Evolutionary conservation across 495 filamentous ascomycete species (phyloP), one percentile per base, ranked within the genome.

Genomic region (Hyaloscypha hepaticicola): DNA sequence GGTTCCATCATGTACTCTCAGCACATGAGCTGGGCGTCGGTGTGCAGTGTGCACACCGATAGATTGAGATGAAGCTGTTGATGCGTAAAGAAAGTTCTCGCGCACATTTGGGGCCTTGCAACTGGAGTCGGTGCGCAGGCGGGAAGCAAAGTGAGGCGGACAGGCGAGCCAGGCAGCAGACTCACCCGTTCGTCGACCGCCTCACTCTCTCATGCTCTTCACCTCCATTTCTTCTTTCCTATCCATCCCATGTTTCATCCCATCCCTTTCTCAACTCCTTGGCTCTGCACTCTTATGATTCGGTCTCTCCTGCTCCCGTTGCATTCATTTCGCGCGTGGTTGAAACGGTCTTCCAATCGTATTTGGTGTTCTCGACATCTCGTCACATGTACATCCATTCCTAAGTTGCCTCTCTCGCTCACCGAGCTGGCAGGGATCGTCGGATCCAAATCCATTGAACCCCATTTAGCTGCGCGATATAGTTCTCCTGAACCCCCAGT

Each of bases 191-290:
- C 38, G 38, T 16, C 12, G 38, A 16, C 38, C 72, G 74, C 74
- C 72, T 74, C 72, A 76, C 72, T 74, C 60, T 61, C 55, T 60
- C n/a, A n/a, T n/a, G n/a, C n/a, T n/a, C n/a, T n/a, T n/a, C n/a
- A n/a, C 61, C 66, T 57, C 58, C 55, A 55, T 50, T 45, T 19
- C 6, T 58, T 31, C 31, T 24, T 41, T 24, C 28, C 14, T 55
- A 70, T 70, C 69, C 52, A 60, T 48, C 66, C 57, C 50, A 45
- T n/a, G n/a, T n/a, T n/a, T n/a, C n/a, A 25, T 55, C 64, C 34
- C 41, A 27, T 27, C 34, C 41, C 19, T 27, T 55, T 29, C 28
- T 55, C 24, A n/a, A n/a, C 52, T 55, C 3, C 52, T 55, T 7
- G 12, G 25, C 5, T 21, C 38, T 45, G 38, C 38, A 14, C 6